Conservation (phyloP, 306 rosid genomes). For the Parietaria judaica region DNA sequence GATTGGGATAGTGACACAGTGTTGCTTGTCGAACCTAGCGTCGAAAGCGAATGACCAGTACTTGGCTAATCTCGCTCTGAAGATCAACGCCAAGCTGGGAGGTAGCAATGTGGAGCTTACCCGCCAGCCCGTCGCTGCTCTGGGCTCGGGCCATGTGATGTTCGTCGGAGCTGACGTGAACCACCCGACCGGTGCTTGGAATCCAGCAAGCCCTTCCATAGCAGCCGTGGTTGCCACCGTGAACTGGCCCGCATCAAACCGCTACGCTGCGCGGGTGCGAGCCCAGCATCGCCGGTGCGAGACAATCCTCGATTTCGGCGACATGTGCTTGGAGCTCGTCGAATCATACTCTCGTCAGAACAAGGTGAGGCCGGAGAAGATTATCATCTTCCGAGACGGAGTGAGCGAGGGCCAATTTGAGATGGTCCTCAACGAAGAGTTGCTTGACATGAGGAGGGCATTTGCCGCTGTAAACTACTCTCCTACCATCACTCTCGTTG, state of each 20-base stretch:
- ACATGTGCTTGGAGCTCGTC: slow-evolving; percentile 56
- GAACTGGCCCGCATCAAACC: slow-evolving; percentile 80
- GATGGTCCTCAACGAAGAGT: slow-evolving; percentile 80
- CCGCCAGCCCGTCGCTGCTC: slow-evolving; percentile 33
- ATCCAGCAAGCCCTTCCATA: slow-evolving; percentile 49
- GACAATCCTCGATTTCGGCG: slow-evolving; percentile 49
- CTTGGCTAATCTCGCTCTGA: slow-evolving; percentile 58
- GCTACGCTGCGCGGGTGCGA: slow-evolving; percentile 62
- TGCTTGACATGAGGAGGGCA: slow-evolving; percentile 39
- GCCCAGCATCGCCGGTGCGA: slow-evolving; percentile 47
- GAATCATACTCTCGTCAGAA: slow-evolving; percentile 33
- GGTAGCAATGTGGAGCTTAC: slow-evolving; percentile 75
- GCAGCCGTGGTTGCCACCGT: slow-evolving; percentile 75
- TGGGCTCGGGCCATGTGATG: slow-evolving; percentile 49
- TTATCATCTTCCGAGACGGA: slow-evolving; percentile 69
- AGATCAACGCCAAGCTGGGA: slow-evolving; percentile 86
- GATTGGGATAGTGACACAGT: slow-evolving; percentile 69
- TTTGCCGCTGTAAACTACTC: slow-evolving; percentile 24
- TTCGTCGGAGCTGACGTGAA: slow-evolving; percentile 84
- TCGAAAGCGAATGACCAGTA: slow-evolving; percentile 43
- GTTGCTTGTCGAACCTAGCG: slow-evolving; percentile 53
- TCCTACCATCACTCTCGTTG: slow-evolving; percentile 60
- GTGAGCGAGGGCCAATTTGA: slow-evolving; percentile 74
- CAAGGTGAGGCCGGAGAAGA: slow-evolving; percentile 41
- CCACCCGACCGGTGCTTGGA: slow-evolving; percentile 45